Evolutionary conservation across 2,329 filamentous ascomycete genomes (phyloP).

Genomic region (Dothiorella sarmentorum): DNA sequence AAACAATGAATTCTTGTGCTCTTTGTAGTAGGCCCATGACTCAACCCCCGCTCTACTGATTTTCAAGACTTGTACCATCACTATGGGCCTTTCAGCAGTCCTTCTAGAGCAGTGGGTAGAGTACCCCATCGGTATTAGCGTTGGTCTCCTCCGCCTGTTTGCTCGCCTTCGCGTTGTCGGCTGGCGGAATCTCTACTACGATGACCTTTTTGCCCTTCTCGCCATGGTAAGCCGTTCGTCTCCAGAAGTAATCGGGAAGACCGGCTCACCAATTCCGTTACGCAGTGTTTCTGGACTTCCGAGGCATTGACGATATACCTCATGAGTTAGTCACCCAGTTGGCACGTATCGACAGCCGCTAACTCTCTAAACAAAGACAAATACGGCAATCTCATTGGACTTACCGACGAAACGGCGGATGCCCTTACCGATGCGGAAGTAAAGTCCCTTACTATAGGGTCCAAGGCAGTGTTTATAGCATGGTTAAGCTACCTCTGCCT

Average conservation of each 20-base stretch:
- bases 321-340: background rate
- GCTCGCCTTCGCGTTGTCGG: background rate
- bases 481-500: constrained; percentile 44
- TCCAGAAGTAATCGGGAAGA: too few relatives aligned
- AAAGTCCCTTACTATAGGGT: constrained; percentile 32
- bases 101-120: constrained; percentile 37
- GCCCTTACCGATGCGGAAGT: constrained; percentile 32
- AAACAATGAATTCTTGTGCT: too few relatives aligned
- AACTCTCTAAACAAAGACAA: background rate
- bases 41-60: too few relatives aligned
- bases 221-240: background rate
- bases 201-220: background rate
- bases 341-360: background rate
- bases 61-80: too few relatives aligned
- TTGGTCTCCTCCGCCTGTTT: background rate
- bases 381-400: constrained; percentile 5
- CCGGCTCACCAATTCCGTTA: background rate
- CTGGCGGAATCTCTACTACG: background rate
- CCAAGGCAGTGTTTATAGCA: constrained; percentile 34
- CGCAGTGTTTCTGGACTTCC: background rate
- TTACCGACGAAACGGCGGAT: constrained; percentile 24
- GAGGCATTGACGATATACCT: background rate
- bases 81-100: background rate
- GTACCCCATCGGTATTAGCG: constrained; percentile 37
- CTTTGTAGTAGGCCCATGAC: too few relatives aligned